Conservation (phyloP, 768 basidiomycete species). For the Mycena indigotica region DNA sequence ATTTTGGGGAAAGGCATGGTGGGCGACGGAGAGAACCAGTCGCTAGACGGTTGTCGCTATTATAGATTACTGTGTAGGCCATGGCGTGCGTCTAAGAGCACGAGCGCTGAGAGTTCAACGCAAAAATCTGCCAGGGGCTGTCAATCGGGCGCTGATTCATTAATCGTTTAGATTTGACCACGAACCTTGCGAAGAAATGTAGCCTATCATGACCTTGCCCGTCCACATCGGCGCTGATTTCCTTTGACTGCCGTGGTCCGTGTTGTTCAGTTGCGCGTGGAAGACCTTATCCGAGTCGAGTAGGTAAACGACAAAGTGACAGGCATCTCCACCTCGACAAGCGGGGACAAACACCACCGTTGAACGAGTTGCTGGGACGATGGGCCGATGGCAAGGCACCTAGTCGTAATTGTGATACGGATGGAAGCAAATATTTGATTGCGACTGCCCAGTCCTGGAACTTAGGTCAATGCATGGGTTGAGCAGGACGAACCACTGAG, state of each 20-base stretch:
- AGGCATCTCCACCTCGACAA: too few relatives aligned
- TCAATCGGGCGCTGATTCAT: background rate
- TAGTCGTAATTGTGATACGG: too few relatives aligned
- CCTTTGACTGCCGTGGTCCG: background rate
- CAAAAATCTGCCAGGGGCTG: background rate
- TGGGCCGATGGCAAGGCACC: too few relatives aligned
- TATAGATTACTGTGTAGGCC: background rate
- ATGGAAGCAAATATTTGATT: background rate
- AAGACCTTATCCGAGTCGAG: too few relatives aligned
- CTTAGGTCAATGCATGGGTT: background rate
- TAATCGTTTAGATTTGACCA: background rate
- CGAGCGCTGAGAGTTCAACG: background rate
- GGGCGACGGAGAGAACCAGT: background rate
- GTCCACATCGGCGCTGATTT: background rate
- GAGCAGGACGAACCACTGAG: background rate
- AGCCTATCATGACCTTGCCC: background rate
- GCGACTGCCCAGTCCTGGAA: too few relatives aligned
- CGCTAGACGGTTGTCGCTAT: background rate
- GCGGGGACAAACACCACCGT: background rate
- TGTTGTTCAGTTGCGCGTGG: too few relatives aligned
- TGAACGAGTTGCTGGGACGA: background rate
- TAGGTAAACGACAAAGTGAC: too few relatives aligned
- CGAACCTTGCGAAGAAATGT: background rate
- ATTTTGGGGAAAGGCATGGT: slow-evolving; percentile 2
- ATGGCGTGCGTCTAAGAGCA: background rate